phyloP scores from a whole-genome alignment of 495 filamentous ascomycete genomes.

The Pseudoneurospora amorphoporcata region DNA sequence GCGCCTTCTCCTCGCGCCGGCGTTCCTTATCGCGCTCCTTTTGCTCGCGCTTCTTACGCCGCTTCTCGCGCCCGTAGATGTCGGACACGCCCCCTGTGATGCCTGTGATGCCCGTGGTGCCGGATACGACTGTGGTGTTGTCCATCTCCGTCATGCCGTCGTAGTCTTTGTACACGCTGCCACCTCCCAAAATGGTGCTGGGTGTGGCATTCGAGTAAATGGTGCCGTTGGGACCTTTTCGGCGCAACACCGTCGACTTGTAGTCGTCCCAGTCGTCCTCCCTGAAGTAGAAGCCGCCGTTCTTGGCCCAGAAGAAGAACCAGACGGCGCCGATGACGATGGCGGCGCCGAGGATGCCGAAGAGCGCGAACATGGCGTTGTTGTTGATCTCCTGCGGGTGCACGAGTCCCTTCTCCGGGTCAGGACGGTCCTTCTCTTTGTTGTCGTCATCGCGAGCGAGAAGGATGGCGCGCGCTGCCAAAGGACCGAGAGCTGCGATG shows the following conservation, averaged over 20 bases:
- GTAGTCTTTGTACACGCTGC: slow-evolving; percentile 56
- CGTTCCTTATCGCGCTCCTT: slow-evolving; percentile 40
- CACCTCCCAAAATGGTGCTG: slow-evolving; percentile 70
- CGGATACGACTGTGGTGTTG: slow-evolving; percentile 25
- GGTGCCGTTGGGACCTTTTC: slow-evolving; percentile 79
- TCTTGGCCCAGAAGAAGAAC: slow-evolving; percentile 98
- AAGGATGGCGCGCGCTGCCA: slow-evolving; percentile 30
- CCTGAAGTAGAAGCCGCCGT: slow-evolving; percentile 83
- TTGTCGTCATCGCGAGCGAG: slow-evolving; percentile 21
- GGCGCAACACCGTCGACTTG: slow-evolving; percentile 89
- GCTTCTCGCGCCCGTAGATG: slow-evolving; percentile 33
- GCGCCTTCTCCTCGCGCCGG: slow-evolving; percentile 29
- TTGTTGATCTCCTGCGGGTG: slow-evolving; percentile 69
- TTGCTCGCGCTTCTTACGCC: slow-evolving; percentile 39
- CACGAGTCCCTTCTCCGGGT: slow-evolving; percentile 43
- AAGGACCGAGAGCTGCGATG: slow-evolving; percentile 24
- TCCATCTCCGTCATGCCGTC: slow-evolving; percentile 48
- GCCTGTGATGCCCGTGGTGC: slow-evolving; percentile 34
- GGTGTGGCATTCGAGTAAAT: slow-evolving; percentile 71
- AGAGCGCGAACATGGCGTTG: slow-evolving; percentile 69
- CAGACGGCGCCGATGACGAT: slow-evolving; percentile 74
- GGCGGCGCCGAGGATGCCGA: slow-evolving; percentile 69
- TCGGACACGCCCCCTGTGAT: slow-evolving; percentile 39
- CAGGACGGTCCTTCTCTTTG: slow-evolving; percentile 1
- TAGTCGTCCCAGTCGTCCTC: slow-evolving; percentile 94